Evolutionary conservation across 2,329 filamentous ascomycete genomes (phyloP).

Genomic region (Phyllosticta citrichinensis): DNA sequence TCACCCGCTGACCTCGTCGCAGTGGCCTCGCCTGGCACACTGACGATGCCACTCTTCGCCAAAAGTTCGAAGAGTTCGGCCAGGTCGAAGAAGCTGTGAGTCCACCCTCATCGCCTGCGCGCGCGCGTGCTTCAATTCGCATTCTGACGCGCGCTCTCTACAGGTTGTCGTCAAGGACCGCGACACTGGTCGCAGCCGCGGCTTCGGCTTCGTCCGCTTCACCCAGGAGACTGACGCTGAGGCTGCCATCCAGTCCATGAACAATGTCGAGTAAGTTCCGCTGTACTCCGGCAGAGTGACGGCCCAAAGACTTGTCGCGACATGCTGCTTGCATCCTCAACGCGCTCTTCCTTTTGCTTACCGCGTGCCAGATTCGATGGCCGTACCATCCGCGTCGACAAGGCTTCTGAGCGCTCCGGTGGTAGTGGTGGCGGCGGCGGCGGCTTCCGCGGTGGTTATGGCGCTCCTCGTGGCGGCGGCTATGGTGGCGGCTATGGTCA

Average conservation of each 20-base stretch:
- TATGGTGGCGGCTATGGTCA: constrained; percentile 19
- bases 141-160: neutral
- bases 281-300: neutral
- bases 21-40: constrained; percentile 99
- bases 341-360: neutral
- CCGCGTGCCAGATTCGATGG: constrained; percentile 66
- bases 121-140: neutral
- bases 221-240: constrained; percentile 65
- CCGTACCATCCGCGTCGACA: constrained; percentile 88
- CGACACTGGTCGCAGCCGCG: constrained; percentile 90
- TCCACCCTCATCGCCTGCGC: neutral
- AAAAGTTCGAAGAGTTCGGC: constrained; percentile 90
- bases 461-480: constrained; percentile 19
- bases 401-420: constrained; percentile 68
- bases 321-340: neutral
- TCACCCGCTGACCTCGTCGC: constrained; percentile 10
- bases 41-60: constrained; percentile 72
- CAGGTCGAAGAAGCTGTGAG: constrained; percentile 84
- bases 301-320: neutral
- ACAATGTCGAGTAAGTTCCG: constrained; percentile 74
- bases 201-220: constrained; percentile 95
- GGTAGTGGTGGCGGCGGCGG: constrained; percentile 38
- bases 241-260: constrained; percentile 67
- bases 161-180: constrained; percentile 97
- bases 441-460: constrained; percentile 21